Percentiles rank a stretch among this genome's conserved stretches.
Conservation (phyloP, 78 protist genomes). For the Cavenderia fasciculata region DNA sequence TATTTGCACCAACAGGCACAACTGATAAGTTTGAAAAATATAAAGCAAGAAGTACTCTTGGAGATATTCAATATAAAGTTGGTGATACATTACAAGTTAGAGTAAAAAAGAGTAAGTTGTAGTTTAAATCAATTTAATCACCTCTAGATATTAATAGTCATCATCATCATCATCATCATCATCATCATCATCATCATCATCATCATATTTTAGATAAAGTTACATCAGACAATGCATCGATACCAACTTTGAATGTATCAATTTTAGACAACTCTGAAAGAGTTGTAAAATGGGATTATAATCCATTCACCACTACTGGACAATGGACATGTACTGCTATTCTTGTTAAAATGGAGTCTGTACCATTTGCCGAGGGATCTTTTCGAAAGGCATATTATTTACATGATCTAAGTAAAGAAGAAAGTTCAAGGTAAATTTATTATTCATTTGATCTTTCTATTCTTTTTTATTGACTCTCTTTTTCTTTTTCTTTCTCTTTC, state of each 20-base stretch:
- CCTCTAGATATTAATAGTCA: not conserved
- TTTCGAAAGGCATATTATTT: constrained; percentile 67
- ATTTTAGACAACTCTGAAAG: constrained; percentile 56
- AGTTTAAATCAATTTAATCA: not conserved
- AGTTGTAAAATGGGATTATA: constrained; percentile 71
- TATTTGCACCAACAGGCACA: no score
- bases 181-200: not conserved
- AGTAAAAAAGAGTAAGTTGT: constrained; percentile 50
- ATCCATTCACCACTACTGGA: constrained; percentile 70
- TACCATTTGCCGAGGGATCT: constrained; percentile 76
- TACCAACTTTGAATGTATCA: constrained; percentile 64
- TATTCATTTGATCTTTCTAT: not conserved
- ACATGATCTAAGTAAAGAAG: constrained; percentile 34
- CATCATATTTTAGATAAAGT: constrained; percentile 26
- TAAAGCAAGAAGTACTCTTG: constrained; percentile 64
- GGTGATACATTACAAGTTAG: constrained; percentile 67
- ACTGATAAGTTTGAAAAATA: constrained; percentile 56
- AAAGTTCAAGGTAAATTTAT: constrained; percentile 16
- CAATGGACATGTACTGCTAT: constrained; percentile 75
- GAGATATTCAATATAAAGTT: constrained; percentile 59
- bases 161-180: not conserved
- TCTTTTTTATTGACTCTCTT: not conserved
- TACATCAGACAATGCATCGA: constrained; percentile 38
- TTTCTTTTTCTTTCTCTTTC: not conserved
- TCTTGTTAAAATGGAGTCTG: constrained; percentile 36